Percentiles rank a stretch among this genome's conserved stretches.
These are phyloP conservation scores for Jatropha curcas DNA, from an alignment of 345 rosid species.

Conservation along the genomic window DNA sequence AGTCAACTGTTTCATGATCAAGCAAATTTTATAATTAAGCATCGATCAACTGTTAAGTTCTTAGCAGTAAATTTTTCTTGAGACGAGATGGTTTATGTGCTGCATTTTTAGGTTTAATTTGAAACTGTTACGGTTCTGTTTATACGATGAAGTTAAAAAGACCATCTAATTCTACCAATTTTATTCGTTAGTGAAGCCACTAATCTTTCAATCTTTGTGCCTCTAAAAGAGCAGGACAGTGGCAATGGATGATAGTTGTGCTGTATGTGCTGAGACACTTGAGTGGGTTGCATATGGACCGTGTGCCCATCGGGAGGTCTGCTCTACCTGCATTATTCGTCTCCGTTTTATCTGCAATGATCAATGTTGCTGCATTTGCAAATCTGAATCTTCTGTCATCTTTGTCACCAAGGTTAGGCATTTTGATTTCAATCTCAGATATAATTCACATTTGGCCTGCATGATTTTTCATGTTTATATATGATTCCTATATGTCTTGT, in stretches of 20 bases:
- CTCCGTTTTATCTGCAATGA: slow-evolving; percentile 35
- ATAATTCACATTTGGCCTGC: neutral
- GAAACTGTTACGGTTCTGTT: no score
- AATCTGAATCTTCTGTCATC: slow-evolving; percentile 22
- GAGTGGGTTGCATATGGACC: slow-evolving; percentile 34
- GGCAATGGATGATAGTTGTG: slow-evolving; percentile 29
- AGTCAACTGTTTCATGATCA: neutral
- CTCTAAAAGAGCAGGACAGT: neutral
- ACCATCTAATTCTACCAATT: no score
- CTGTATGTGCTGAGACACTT: slow-evolving; percentile 29
- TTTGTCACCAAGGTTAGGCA: slow-evolving; percentile 27
- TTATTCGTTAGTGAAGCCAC: neutral
- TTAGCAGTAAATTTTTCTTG: no score
- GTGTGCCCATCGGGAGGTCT: slow-evolving; percentile 31
- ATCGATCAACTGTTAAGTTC: neutral
- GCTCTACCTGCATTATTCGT: slow-evolving; percentile 29
- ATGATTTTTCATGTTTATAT: neutral
- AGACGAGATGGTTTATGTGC: no score
- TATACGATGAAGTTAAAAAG: no score
- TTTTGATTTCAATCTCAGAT: neutral
- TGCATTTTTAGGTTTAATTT: neutral
- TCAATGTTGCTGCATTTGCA: slow-evolving; percentile 31
- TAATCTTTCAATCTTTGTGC: neutral
- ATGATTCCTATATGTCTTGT: neutral
- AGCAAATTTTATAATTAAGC: neutral